A percentile compares a stretch with the other conserved stretches of the same genome.
phyloP scores from a whole-genome alignment of 176 grass and related monocot species.

The Eleusine coracana region DNA sequence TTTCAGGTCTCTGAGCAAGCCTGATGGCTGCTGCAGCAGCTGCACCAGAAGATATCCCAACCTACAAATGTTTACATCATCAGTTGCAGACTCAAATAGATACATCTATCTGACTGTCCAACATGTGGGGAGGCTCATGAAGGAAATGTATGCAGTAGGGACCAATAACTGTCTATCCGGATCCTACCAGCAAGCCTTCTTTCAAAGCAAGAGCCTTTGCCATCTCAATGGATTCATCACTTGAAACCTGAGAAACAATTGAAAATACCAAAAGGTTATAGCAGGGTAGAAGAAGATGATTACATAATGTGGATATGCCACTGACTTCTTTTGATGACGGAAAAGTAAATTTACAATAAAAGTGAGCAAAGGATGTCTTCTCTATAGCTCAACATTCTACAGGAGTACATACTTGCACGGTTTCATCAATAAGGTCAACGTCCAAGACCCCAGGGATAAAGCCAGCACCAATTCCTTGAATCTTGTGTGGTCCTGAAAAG shows the following conservation, averaged over 20 bases:
- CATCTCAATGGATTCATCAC: slow-evolving; percentile 83
- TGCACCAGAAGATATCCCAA: slow-evolving; percentile 90
- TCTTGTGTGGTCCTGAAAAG: slow-evolving; percentile 85
- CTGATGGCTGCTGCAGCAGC: slow-evolving; percentile 72
- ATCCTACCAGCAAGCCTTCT: slow-evolving; percentile 80
- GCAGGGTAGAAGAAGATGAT: not conserved
- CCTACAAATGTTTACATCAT: slow-evolving; percentile 43
- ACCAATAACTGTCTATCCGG: slow-evolving; percentile 2
- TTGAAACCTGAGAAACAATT: slow-evolving; percentile 65
- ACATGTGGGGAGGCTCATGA: not conserved
- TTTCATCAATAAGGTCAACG: slow-evolving; percentile 76
- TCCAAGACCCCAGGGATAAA: slow-evolving; percentile 85
- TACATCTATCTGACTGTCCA: not conserved
- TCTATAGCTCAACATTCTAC: slow-evolving; percentile 9
- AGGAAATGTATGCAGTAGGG: not conserved
- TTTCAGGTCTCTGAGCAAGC: slow-evolving; percentile 77
- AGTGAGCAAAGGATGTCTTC: slow-evolving; percentile 4
- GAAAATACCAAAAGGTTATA: slow-evolving; percentile 25
- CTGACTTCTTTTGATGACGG: not conserved
- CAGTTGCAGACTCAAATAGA: not conserved
- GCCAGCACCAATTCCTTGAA: slow-evolving; percentile 92
- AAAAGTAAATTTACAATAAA: not conserved
- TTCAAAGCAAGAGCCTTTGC: slow-evolving; percentile 78
- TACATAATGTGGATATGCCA: not conserved
- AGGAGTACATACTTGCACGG: slow-evolving; percentile 49